A percentile compares a stretch with the other conserved stretches of the same genome.
phyloP scores from a whole-genome alignment of 345 rosid genomes.

The Gossypium raimondii region DNA sequence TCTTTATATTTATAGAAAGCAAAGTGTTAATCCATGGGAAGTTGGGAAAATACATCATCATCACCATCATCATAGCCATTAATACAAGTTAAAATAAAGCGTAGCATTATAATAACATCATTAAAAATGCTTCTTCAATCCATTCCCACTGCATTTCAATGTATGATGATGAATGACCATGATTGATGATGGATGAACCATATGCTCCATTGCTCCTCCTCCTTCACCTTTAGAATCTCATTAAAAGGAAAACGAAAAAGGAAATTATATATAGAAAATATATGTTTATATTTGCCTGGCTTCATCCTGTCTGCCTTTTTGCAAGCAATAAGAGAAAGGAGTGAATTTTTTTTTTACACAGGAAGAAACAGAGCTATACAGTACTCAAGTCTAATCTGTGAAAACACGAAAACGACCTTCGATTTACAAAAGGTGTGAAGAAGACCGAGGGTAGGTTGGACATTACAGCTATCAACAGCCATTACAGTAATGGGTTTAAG shows the following conservation, averaged over 20 bases:
- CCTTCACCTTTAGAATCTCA: conserved; percentile 14
- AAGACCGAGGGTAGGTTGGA: conserved; percentile 30
- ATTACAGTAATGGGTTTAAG: conserved; percentile 24
- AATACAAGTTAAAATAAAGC: conserved; percentile 12
- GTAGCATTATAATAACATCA: conserved; percentile 4
- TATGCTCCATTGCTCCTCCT: conserved; percentile 5
- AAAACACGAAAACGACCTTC: conserved; percentile 34
- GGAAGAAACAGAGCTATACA: conserved; percentile 32
- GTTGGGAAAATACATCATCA: conserved; percentile 11
- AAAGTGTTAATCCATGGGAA: conserved; percentile 11
- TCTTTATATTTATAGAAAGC: conserved; percentile 16
- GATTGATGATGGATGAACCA: conserved; percentile 22
- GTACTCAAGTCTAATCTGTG: conserved; percentile 26
- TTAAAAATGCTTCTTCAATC: conserved; percentile 17
- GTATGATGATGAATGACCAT: conserved; percentile 18
- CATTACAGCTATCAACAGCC: conserved; percentile 26
- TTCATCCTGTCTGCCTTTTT: conserved; percentile 58
- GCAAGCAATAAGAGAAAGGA: conserved; percentile 24
- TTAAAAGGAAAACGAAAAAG: neutral
- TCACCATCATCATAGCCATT: conserved; percentile 13
- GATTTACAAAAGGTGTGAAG: conserved; percentile 19
- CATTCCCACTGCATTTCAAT: conserved; percentile 21
- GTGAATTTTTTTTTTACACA: conserved; percentile 5
- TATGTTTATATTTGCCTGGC: conserved; percentile 41
- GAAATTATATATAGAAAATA: conserved; percentile 11